phyloP scores from a whole-genome alignment of 1,139 yeast genomes.

The Geotrichum fermentans region DNA sequence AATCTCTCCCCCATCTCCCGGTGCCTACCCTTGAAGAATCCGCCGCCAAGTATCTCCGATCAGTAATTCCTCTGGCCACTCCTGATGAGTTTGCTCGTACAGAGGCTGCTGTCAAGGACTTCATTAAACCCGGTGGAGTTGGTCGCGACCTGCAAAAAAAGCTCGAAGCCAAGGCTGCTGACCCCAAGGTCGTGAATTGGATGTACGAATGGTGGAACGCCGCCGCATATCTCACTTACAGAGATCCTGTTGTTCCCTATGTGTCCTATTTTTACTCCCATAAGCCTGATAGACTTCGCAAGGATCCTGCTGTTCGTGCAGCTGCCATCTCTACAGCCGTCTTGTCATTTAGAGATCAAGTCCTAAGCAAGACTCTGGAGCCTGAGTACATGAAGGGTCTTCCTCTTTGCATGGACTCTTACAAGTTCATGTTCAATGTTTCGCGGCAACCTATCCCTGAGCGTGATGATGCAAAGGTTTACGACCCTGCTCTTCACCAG shows the following conservation, averaged over 20 bases:
- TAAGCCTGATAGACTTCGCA: constrained; percentile 53
- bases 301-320: constrained; percentile 73
- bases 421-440: constrained; percentile 86
- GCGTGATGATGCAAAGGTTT: constrained; percentile 33
- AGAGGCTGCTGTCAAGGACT: constrained; percentile 58
- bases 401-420: constrained; percentile 93
- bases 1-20: constrained; percentile 74
- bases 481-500: constrained; percentile 53
- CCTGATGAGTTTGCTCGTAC: constrained; percentile 56
- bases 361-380: constrained; percentile 41
- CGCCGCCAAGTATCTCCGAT: constrained; percentile 59
- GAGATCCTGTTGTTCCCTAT: constrained; percentile 93
- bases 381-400: constrained; percentile 77
- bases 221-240: constrained; percentile 82
- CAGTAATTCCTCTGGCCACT: constrained; percentile 64
- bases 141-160: constrained; percentile 69
- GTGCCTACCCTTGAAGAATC: constrained; percentile 80
- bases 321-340: constrained; percentile 50
- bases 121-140: constrained; percentile 55
- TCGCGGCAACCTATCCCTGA: constrained; percentile 68
- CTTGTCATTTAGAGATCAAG: constrained; percentile 38
- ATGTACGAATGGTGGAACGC: constrained; percentile 91
- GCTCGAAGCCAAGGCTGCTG: constrained; percentile 53
- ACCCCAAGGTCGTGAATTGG: constrained; percentile 71
- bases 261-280: constrained; percentile 89